Evolutionary conservation across 2,329 filamentous ascomycete genomes (phyloP), one percentile per base, ranked within the genome.

Genomic region (Fusarium anthophilum): DNA sequence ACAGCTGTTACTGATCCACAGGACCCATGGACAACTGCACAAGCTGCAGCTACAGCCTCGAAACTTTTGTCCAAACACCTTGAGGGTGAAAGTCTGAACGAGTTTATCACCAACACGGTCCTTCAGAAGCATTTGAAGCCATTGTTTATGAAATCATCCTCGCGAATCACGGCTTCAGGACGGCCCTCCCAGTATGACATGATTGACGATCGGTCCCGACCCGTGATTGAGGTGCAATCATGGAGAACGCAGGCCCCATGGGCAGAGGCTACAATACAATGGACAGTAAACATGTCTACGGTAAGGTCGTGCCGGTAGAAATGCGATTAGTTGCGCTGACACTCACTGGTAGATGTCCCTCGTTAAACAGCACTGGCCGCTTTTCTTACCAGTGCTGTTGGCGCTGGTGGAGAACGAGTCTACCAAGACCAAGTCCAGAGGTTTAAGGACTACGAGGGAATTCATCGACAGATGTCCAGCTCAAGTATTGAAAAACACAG

Each of bases 331-430:
- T 22, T 47, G 13, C 39, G 39, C 70, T 74, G 30, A 72, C 43
- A 44, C 32, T 39, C 24, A 39, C 20, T 22, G 28, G 55, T 28
- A 89, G 86, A 73, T 80, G 56, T 39, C 77, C 3, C 79, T 86
- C 13, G 81, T 93, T 15, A 82, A 87, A 70, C 79, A 84, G 17
- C 83, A 91, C 75, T 96, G 93, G 92, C 90, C 90, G 7, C 83
- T 93, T 13, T 89, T 92, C 66, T 87, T 91, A 4, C 94, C 94
- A 3, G 90, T 92, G 0, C 83, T 96, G 8, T 85, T 96, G 10
- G 89, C 90, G 1, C 86, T 96, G 9, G 82, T 91, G 35, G 93
- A 95, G 79, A 92, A 94, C 74, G 79, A 86, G 20, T 85, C 89
- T 28, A 85, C 85, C 0, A 72, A 80, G 6, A 83, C 90, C 69